phyloP scores from a whole-genome alignment of 306 rosid species.

The Cicer chorassanicum region DNA sequence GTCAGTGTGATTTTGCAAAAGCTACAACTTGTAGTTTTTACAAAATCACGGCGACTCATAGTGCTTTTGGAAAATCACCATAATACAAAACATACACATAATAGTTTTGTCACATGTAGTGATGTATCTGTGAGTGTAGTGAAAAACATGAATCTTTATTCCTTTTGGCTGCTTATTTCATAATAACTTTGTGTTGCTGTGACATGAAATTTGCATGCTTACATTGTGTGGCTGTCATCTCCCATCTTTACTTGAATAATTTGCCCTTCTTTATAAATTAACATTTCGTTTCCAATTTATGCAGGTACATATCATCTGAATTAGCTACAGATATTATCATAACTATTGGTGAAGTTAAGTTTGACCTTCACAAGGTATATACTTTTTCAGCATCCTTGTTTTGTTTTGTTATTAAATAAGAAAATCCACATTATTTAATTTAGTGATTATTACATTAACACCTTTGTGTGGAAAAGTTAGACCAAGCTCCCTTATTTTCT shows the following conservation, averaged over 20 bases:
- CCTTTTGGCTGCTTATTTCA: constrained; percentile 8
- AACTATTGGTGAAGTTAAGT: constrained; percentile 81
- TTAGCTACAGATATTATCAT: constrained; percentile 75
- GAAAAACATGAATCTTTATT: constrained; percentile 5
- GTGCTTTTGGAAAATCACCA: no score
- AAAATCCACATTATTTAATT: not conserved
- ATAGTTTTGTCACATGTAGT: constrained; percentile 6
- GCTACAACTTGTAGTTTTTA: no score
- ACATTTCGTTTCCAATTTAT: constrained; percentile 9
- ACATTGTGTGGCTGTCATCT: not conserved
- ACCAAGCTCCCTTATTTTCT: not conserved
- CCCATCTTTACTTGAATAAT: not conserved
- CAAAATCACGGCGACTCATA: no score
- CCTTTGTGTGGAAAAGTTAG: not conserved
- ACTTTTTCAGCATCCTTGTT: constrained; percentile 16
- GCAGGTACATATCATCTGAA: constrained; percentile 89
- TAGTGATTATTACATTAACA: not conserved
- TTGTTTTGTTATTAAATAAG: constrained; percentile 3
- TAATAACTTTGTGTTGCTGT: not conserved
- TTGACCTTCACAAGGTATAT: constrained; percentile 86
- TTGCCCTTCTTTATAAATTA: constrained; percentile 28
- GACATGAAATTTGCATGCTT: constrained; percentile 18
- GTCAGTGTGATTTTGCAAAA: no score
- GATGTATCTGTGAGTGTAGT: constrained; percentile 3
- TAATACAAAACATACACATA: no score